Conservation (phyloP, 2,329 filamentous ascomycete species). For the Fusarium ambrosium region DNA sequence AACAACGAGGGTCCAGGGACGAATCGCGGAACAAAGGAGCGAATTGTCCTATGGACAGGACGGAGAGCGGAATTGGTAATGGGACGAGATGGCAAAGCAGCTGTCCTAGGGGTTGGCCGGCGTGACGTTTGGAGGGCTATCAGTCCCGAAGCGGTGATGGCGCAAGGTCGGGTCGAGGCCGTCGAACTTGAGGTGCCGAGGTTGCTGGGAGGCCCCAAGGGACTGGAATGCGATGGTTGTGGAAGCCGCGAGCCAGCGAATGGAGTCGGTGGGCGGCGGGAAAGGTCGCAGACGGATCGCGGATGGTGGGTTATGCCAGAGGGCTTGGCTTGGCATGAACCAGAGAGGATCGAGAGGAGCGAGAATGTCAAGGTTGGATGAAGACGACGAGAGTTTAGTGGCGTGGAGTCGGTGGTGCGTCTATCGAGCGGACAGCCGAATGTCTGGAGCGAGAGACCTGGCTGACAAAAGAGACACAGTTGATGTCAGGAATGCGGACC, state of each 20-base stretch:
- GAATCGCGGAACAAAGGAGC: conserved; percentile 22
- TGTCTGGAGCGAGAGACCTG: conserved; percentile 23
- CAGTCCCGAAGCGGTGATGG: conserved; percentile 42
- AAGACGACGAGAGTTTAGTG: conserved; percentile 42
- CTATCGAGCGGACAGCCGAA: conserved; percentile 32
- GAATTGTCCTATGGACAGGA: conserved; percentile 20
- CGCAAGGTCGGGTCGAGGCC: conserved; percentile 30
- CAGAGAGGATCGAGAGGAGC: conserved; percentile 13
- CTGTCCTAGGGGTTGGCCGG: conserved; percentile 26
- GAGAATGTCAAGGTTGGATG: conserved; percentile 14
- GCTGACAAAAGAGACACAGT: conserved; percentile 34
- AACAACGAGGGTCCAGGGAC: conserved; percentile 26
- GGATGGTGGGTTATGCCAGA: conserved; percentile 36
- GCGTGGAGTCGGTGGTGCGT: conserved; percentile 40
- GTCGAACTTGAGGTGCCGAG: conserved; percentile 30
- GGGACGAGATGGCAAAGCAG: conserved; percentile 19
- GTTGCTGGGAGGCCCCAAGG: conserved; percentile 29
- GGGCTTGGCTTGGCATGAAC: conserved; percentile 39
- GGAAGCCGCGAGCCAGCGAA: conserved; percentile 36
- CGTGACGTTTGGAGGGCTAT: conserved; percentile 34
- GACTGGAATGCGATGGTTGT: conserved; percentile 46
- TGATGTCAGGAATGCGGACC: conserved; percentile 42
- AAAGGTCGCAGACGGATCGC: conserved; percentile 32
- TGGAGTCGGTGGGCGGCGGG: conserved; percentile 30
- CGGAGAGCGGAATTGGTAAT: conserved; percentile 33